These are phyloP conservation scores for Russula vinacea DNA, from an alignment of 768 basidiomycete genomes.

Conservation along the genomic window DNA sequence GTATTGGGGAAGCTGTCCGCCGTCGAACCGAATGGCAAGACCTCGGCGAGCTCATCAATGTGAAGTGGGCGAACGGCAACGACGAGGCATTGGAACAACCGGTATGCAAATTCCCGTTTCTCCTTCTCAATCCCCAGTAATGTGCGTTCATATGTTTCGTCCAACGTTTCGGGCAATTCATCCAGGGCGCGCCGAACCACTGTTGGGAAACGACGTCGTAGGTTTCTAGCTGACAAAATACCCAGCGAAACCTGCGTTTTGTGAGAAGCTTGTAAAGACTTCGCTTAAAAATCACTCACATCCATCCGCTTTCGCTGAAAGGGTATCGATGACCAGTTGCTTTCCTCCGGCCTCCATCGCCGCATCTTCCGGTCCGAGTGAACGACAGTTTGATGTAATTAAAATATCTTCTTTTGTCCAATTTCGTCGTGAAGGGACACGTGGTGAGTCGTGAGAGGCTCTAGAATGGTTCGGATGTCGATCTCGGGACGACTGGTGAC, in stretches of 20 bases:
- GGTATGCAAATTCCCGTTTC: slow-evolving; percentile 4
- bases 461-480: slow-evolving; percentile 7
- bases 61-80: slow-evolving; percentile 2
- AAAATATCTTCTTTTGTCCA: slow-evolving; percentile 6
- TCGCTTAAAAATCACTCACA: background rate
- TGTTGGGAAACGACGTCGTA: slow-evolving; percentile 4
- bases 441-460: background rate
- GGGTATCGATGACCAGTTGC: slow-evolving; percentile 5
- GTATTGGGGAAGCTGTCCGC: background rate
- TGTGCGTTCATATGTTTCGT: slow-evolving; percentile 10
- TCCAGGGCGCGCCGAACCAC: slow-evolving; percentile 1
- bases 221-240: slow-evolving; percentile 14
- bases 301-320: slow-evolving; percentile 15
- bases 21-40: slow-evolving; percentile 11
- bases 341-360: slow-evolving; percentile 7
- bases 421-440: slow-evolving; percentile 11
- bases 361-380: slow-evolving; percentile 10
- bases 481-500: slow-evolving; percentile 13
- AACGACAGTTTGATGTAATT: slow-evolving; percentile 6
- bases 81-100: slow-evolving; percentile 3
- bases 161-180: slow-evolving; percentile 7
- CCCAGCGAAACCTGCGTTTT: slow-evolving; percentile 15
- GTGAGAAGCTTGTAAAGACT: background rate
- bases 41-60: slow-evolving; percentile 9
- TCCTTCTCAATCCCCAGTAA: slow-evolving; percentile 4